A percentile compares a stretch with the other conserved stretches of the same genome.
Evolutionary conservation across 2,329 filamentous ascomycete species (phyloP).

Genomic region (Alternaria brassicicola): DNA sequence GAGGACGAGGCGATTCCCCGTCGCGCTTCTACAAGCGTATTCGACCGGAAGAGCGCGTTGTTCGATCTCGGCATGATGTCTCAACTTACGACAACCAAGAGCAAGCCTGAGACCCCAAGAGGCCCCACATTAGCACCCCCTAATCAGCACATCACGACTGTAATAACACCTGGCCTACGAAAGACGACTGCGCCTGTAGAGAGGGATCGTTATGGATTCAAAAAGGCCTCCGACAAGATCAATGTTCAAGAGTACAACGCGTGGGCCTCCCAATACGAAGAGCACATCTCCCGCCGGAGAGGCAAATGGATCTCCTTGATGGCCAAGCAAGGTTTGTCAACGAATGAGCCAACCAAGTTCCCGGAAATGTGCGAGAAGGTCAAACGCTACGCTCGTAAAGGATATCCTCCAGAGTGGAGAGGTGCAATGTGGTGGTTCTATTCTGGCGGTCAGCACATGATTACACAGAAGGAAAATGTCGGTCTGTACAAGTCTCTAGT

Average conservation of each 20-base stretch:
- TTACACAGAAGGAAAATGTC: slow-evolving; percentile 68
- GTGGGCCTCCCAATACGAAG: slow-evolving; percentile 78
- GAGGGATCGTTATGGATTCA: slow-evolving; percentile 89
- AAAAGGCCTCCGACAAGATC: slow-evolving; percentile 82
- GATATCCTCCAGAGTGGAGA: slow-evolving; percentile 90
- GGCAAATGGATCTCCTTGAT: slow-evolving; percentile 84
- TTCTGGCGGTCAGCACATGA: slow-evolving; percentile 79
- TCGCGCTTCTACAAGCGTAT: slow-evolving; percentile 45
- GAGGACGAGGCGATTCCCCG: slow-evolving; percentile 44
- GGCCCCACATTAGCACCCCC: background rate
- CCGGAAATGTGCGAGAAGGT: slow-evolving; percentile 81
- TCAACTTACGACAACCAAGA: slow-evolving; percentile 13
- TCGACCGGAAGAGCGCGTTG: slow-evolving; percentile 41
- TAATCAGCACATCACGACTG: slow-evolving; percentile 4
- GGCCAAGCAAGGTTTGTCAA: slow-evolving; percentile 75
- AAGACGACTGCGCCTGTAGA: slow-evolving; percentile 40
- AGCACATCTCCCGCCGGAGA: slow-evolving; percentile 74
- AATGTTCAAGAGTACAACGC: slow-evolving; percentile 77
- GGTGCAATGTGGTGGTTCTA: slow-evolving; percentile 99
- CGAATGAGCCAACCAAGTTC: slow-evolving; percentile 74
- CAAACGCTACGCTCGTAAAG: slow-evolving; percentile 89
- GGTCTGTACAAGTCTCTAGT: slow-evolving; percentile 78
- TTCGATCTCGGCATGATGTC: slow-evolving; percentile 33
- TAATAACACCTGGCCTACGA: slow-evolving; percentile 20
- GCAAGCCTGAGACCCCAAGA: slow-evolving; percentile 8